phyloP scores from a whole-genome alignment of 495 filamentous ascomycete species.

The Penicillium salamii region DNA sequence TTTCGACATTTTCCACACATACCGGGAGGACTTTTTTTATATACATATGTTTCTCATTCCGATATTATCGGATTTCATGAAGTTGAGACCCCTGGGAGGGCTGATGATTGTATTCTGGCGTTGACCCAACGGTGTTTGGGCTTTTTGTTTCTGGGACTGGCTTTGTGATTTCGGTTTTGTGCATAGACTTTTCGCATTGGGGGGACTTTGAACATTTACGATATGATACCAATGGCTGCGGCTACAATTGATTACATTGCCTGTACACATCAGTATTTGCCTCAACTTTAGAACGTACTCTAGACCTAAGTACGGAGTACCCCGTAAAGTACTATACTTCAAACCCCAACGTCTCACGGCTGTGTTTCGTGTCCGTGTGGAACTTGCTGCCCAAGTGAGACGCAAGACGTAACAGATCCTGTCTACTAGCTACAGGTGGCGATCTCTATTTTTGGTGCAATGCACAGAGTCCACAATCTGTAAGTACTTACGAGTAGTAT shows the following conservation, averaged over 20 bases:
- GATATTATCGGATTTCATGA: slow-evolving; percentile 17
- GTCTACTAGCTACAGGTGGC: too few relatives aligned
- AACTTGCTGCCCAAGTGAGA: slow-evolving; percentile 21
- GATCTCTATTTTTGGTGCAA: too few relatives aligned
- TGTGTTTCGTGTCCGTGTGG: slow-evolving; percentile 11
- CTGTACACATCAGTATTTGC: too few relatives aligned
- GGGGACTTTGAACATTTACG: slow-evolving; percentile 16
- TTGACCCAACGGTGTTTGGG: slow-evolving; percentile 4
- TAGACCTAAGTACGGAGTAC: too few relatives aligned
- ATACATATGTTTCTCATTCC: slow-evolving; percentile 11
- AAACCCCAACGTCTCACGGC: not conserved
- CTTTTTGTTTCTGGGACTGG: slow-evolving; percentile 5
- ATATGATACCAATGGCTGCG: slow-evolving; percentile 25
- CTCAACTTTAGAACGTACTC: too few relatives aligned
- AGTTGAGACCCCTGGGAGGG: slow-evolving; percentile 16
- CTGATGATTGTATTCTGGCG: slow-evolving; percentile 10
- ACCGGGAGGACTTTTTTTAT: slow-evolving; percentile 14
- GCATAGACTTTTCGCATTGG: slow-evolving; percentile 29
- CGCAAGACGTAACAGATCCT: slow-evolving; percentile 1
- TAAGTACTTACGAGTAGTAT: too few relatives aligned
- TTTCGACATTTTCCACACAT: slow-evolving; percentile 16
- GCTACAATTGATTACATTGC: not conserved
- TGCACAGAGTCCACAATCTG: too few relatives aligned
- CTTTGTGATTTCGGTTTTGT: slow-evolving; percentile 14
- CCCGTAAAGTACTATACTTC: too few relatives aligned